Conservation (phyloP, 768 basidiomycete genomes). For the Boletus reticulatus region DNA sequence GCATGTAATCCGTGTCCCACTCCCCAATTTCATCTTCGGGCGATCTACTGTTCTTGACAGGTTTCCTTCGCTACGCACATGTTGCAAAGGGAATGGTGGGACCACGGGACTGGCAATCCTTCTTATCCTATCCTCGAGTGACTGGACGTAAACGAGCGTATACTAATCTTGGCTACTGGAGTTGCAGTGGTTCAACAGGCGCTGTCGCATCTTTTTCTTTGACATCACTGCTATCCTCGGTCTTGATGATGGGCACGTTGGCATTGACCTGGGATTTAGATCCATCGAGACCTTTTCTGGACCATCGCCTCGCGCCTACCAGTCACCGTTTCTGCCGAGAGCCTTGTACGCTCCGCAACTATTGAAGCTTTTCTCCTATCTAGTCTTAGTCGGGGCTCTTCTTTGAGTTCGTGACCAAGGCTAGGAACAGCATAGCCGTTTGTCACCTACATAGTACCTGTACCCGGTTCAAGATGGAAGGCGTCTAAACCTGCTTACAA, state of each 20-base stretch:
- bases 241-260: slow-evolving; percentile 36
- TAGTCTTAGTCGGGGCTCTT: slow-evolving; percentile 54
- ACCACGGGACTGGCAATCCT: too few relatives aligned
- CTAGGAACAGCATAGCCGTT: slow-evolving; percentile 54
- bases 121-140: too few relatives aligned
- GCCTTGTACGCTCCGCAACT: slow-evolving; percentile 30
- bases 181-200: slow-evolving; percentile 22
- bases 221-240: slow-evolving; percentile 15
- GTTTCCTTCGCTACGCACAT: too few relatives aligned
- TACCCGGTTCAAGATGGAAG: slow-evolving; percentile 47
- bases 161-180: slow-evolving; percentile 13
- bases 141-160: slow-evolving; percentile 27
- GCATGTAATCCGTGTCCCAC: too few relatives aligned
- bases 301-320: slow-evolving; percentile 30
- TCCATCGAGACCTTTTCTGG: too few relatives aligned
- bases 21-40: too few relatives aligned
- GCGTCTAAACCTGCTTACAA: slow-evolving; percentile 61
- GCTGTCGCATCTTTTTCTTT: slow-evolving; percentile 16
- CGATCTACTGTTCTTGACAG: too few relatives aligned
- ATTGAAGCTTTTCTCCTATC: slow-evolving; percentile 46
- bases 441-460: slow-evolving; percentile 53
- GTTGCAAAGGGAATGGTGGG: too few relatives aligned
- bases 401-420: slow-evolving; percentile 52
- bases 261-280: slow-evolving; percentile 56
- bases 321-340: slow-evolving; percentile 11